These are phyloP conservation scores for Penicillium lagena DNA, from an alignment of 495 filamentous ascomycete genomes.

Conservation along the genomic window DNA sequence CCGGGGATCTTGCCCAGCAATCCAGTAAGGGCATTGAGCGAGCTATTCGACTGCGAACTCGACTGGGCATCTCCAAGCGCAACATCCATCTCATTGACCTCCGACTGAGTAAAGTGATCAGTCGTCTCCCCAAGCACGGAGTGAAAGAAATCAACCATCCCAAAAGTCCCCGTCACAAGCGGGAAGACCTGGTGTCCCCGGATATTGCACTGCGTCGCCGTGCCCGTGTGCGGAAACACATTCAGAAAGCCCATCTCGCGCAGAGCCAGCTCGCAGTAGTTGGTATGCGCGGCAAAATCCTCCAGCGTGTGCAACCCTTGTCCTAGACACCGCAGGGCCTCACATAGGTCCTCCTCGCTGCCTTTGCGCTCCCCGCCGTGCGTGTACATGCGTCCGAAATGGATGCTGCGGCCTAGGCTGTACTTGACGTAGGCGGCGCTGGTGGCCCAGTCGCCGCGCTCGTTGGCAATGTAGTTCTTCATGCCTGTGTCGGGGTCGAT, in stretches of 20 bases:
- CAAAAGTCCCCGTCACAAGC: slow-evolving; percentile 84
- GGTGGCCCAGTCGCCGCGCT: slow-evolving; percentile 76
- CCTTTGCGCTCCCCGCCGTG: slow-evolving; percentile 58
- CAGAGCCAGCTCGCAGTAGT: slow-evolving; percentile 84
- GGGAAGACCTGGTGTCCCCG: slow-evolving; percentile 73
- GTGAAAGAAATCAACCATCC: slow-evolving; percentile 93
- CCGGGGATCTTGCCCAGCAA: slow-evolving; percentile 75
- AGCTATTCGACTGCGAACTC: slow-evolving; percentile 36
- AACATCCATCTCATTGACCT: slow-evolving; percentile 82
- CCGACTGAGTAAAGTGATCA: slow-evolving; percentile 92
- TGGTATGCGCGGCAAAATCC: slow-evolving; percentile 93
- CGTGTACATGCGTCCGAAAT: slow-evolving; percentile 83
- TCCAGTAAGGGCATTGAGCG: slow-evolving; percentile 55
- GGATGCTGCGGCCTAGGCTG: slow-evolving; percentile 77
- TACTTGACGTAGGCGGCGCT: slow-evolving; percentile 84
- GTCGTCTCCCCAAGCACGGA: slow-evolving; percentile 94
- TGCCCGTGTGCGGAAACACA: slow-evolving; percentile 85
- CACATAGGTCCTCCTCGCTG: slow-evolving; percentile 79
- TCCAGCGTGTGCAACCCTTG: slow-evolving; percentile 92
- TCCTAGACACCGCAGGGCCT: slow-evolving; percentile 82
- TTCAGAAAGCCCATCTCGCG: slow-evolving; percentile 76
- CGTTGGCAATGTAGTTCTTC: slow-evolving; percentile 99
- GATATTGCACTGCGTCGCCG: slow-evolving; percentile 63
- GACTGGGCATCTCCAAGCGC: slow-evolving; percentile 58
- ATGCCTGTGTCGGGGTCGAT: slow-evolving; percentile 82